phyloP scores from a whole-genome alignment of 2,329 filamentous ascomycete genomes.

The Cercospora sojina region DNA sequence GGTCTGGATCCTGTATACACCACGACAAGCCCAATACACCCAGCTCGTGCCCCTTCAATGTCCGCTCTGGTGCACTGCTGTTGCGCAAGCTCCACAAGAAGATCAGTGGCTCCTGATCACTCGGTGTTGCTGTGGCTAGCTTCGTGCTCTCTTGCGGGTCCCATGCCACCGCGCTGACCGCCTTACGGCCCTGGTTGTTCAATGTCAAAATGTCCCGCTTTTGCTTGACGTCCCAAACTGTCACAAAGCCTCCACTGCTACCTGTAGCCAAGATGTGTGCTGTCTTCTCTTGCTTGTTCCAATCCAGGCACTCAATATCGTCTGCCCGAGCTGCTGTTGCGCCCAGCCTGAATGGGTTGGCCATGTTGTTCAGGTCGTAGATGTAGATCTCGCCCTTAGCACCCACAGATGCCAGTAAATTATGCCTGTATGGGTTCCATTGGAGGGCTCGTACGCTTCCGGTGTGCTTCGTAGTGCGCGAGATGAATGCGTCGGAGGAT shows the following conservation, averaged over 20 bases:
- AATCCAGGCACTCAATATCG: conserved; percentile 93
- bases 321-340: conserved; percentile 85
- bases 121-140: conserved; percentile 85
- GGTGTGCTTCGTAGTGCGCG: conserved; percentile 83
- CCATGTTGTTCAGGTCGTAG: conserved; percentile 87
- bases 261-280: conserved; percentile 94
- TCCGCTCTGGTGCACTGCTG: conserved; percentile 88
- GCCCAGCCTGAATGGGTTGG: conserved; percentile 83
- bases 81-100: conserved; percentile 94
- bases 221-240: conserved; percentile 96
- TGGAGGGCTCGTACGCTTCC: conserved; percentile 92
- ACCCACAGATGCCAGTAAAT: conserved; percentile 88
- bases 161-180: conserved; percentile 95
- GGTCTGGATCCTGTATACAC: conserved; percentile 86
- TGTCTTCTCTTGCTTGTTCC: conserved; percentile 85
- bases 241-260: conserved; percentile 89
- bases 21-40: conserved; percentile 92
- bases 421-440: conserved; percentile 90
- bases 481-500: conserved; percentile 71
- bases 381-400: conserved; percentile 95
- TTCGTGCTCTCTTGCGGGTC: conserved; percentile 92
- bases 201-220: conserved; percentile 96
- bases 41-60: conserved; percentile 86
- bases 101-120: conserved; percentile 84
- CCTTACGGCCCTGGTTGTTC: conserved; percentile 84